These are phyloP conservation scores for Firmiana major DNA, from an alignment of 345 rosid genomes.

Conservation along the genomic window DNA sequence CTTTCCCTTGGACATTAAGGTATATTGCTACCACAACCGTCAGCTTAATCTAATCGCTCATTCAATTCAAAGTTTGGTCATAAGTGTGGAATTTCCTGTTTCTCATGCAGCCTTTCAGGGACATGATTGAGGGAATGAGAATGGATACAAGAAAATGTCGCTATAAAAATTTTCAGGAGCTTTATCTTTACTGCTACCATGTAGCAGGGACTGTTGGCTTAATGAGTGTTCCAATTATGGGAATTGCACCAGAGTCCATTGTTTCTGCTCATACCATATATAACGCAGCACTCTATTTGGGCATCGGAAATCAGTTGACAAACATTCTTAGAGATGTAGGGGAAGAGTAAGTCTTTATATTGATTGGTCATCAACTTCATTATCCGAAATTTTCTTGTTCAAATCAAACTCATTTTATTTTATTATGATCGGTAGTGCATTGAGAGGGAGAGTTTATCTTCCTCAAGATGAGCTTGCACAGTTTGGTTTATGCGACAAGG, in stretches of 20 bases:
- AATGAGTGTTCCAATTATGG: constrained; percentile 65
- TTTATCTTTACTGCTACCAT: constrained; percentile 49
- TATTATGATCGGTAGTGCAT: neutral
- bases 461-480: constrained; percentile 60
- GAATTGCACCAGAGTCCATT: constrained; percentile 43
- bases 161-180: constrained; percentile 49
- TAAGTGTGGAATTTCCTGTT: no score
- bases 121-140: constrained; percentile 68
- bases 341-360: constrained; percentile 44
- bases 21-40: neutral
- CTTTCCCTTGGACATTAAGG: constrained; percentile 55
- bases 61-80: no score
- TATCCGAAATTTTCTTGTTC: no score
- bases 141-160: constrained; percentile 48
- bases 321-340: constrained; percentile 63
- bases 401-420: neutral
- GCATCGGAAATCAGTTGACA: constrained; percentile 58
- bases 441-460: constrained; percentile 56
- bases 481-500: constrained; percentile 43
- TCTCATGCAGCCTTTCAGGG: constrained; percentile 45
- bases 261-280: constrained; percentile 36
- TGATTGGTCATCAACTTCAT: neutral
- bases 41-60: neutral
- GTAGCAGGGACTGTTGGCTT: constrained; percentile 60
- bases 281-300: constrained; percentile 44